phyloP scores from a whole-genome alignment of 495 filamentous ascomycete species.

The Aspergillus cavernicola region DNA sequence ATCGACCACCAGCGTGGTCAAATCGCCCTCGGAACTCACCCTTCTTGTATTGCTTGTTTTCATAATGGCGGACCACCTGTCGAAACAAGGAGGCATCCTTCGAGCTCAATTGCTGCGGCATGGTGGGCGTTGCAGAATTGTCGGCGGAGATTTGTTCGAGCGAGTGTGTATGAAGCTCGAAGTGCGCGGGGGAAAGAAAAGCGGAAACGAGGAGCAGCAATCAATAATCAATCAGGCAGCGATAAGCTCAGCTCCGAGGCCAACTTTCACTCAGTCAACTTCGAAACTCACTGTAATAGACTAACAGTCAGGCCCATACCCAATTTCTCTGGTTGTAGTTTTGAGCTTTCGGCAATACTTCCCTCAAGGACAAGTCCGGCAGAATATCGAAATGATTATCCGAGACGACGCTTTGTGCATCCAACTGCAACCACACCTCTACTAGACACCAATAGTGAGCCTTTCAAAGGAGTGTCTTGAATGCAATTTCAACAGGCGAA shows the following conservation, averaged over 20 bases:
- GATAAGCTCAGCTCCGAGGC: slow-evolving; percentile 17
- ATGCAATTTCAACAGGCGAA: not conserved
- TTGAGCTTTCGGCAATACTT: not conserved
- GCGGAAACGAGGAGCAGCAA: slow-evolving; percentile 3
- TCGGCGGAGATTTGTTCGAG: slow-evolving; percentile 18
- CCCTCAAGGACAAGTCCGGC: slow-evolving; percentile 10
- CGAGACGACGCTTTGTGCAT: slow-evolving; percentile 11
- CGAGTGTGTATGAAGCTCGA: slow-evolving; percentile 30
- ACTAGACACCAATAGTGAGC: not conserved
- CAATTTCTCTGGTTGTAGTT: too few species aligned
- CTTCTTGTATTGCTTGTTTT: slow-evolving; percentile 98
- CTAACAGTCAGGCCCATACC: too few species aligned
- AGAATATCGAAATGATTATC: slow-evolving; percentile 17
- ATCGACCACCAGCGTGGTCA: slow-evolving; percentile 7
- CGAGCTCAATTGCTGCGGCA: slow-evolving; percentile 78
- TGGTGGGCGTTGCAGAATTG: slow-evolving; percentile 41
- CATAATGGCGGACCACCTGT: slow-evolving; percentile 90
- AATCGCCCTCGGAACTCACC: slow-evolving; percentile 39
- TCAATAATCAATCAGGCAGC: slow-evolving; percentile 15
- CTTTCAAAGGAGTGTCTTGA: not conserved
- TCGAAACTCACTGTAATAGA: too few species aligned
- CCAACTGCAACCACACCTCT: not conserved
- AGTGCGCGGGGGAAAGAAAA: slow-evolving; percentile 38
- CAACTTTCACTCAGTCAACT: not conserved
- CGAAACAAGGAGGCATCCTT: slow-evolving; percentile 94